A percentile compares a stretch with the other conserved stretches of the same genome.
These are phyloP conservation scores for Galerina marginata DNA, from an alignment of 768 basidiomycete genomes.

Conservation along the genomic window DNA sequence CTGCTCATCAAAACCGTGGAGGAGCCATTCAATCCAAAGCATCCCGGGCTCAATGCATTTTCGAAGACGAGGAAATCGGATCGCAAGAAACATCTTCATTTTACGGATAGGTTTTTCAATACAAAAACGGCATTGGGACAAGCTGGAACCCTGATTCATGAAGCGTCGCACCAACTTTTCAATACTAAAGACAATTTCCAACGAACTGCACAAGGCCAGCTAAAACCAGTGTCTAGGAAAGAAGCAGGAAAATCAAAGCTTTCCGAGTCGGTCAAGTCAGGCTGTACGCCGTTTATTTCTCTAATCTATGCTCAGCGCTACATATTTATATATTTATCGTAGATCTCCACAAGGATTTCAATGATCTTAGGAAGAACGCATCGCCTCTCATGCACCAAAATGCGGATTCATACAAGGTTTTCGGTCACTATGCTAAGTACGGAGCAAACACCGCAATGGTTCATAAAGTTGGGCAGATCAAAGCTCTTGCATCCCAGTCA, in stretches of 20 bases:
- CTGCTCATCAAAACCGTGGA: no score
- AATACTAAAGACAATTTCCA: neutral
- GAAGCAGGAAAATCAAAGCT: no score
- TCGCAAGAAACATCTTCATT: no score
- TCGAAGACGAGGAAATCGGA: no score
- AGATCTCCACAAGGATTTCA: no score
- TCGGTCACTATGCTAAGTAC: neutral
- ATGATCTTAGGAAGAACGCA: neutral
- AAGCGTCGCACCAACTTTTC: neutral
- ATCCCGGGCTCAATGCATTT: no score
- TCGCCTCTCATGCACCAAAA: neutral
- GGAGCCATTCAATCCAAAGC: no score
- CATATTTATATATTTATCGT: neutral
- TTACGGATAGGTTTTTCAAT: neutral
- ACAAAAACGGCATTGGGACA: neutral
- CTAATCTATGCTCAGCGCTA: neutral
- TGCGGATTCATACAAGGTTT: conserved; percentile 10
- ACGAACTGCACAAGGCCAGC: neutral
- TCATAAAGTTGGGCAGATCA: no score
- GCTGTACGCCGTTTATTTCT: neutral
- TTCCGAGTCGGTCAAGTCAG: no score
- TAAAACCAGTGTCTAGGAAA: no score
- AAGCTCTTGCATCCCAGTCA: no score
- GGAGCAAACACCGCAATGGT: neutral
- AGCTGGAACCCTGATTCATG: neutral